Conservation (phyloP, 2,329 filamentous ascomycete genomes). For the Simplicillium aogashimaense region DNA sequence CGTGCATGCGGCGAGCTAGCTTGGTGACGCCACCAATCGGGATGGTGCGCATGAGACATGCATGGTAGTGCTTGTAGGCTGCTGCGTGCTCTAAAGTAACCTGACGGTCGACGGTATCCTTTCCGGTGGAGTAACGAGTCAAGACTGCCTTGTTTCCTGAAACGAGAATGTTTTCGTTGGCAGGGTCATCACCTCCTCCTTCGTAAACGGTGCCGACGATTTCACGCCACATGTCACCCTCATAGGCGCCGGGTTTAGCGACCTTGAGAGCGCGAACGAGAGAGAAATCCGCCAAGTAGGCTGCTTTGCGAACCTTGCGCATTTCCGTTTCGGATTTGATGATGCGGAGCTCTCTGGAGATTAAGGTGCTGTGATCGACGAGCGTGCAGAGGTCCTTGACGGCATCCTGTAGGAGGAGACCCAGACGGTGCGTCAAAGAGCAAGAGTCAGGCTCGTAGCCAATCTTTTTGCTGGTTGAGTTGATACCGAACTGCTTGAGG, state of each 20-base stretch:
- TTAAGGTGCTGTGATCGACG: conserved; percentile 18
- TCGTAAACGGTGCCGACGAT: conserved; percentile 22
- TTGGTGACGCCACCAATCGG: conserved; percentile 9
- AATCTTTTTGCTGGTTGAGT: conserved; percentile 15
- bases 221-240: conserved; percentile 23
- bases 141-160: conserved; percentile 21
- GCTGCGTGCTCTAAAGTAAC: conserved; percentile 21
- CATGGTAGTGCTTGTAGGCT: conserved; percentile 22
- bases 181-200: conserved; percentile 22
- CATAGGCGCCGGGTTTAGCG: conserved; percentile 22
- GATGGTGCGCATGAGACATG: conserved; percentile 21
- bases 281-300: conserved; percentile 21
- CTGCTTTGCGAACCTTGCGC: conserved; percentile 20
- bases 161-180: conserved; percentile 22
- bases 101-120: conserved; percentile 19
- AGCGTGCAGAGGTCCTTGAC: conserved; percentile 17
- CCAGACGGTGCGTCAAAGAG: conserved; percentile 21
- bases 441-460: conserved; percentile 25
- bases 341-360: conserved; percentile 18
- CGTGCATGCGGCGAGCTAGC: conserved; percentile 6
- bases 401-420: conserved; percentile 20
- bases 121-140: conserved; percentile 20
- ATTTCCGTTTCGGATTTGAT: conserved; percentile 19
- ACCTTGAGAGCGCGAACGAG: conserved; percentile 21
- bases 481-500: conserved; percentile 17